A percentile compares a stretch with the other conserved stretches of the same genome.
Evolutionary conservation across 2,329 filamentous ascomycete species (phyloP).

Genomic region (Neopestalotiopsis sp.): DNA sequence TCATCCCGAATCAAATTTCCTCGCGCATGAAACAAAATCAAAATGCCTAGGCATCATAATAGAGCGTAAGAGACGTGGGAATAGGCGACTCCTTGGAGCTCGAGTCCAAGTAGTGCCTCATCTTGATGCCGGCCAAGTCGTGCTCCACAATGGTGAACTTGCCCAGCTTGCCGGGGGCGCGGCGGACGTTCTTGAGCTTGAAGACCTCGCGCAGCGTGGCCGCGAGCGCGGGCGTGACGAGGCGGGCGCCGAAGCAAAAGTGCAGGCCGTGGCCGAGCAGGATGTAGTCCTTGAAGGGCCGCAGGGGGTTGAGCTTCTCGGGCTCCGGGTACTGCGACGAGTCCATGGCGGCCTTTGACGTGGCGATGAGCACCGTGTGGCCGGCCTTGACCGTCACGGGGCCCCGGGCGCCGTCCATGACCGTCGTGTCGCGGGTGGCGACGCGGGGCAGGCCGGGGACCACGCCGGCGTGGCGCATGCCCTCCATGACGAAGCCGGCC

Average conservation of each 20-base stretch:
- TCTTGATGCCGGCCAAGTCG: slow-evolving; percentile 17
- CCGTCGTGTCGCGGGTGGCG: slow-evolving; percentile 45
- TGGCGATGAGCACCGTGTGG: slow-evolving; percentile 43
- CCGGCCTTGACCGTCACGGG: slow-evolving; percentile 48
- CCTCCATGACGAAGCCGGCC: slow-evolving; percentile 58
- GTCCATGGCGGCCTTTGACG: slow-evolving; percentile 56
- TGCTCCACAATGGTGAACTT: slow-evolving; percentile 49
- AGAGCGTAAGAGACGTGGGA: slow-evolving; percentile 16
- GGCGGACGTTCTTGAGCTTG: slow-evolving; percentile 61
- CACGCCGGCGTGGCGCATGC: slow-evolving; percentile 57
- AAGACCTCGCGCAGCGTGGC: slow-evolving; percentile 73
- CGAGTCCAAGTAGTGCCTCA: slow-evolving; percentile 18
- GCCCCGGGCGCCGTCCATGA: slow-evolving; percentile 52
- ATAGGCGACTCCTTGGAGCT: slow-evolving; percentile 20
- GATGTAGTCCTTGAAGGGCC: slow-evolving; percentile 68
- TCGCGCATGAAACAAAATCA: neutral
- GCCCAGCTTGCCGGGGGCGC: slow-evolving; percentile 68
- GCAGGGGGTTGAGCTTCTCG: slow-evolving; percentile 63
- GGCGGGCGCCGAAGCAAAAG: slow-evolving; percentile 64
- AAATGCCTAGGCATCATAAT: slow-evolving; percentile 14
- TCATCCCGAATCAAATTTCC: too few relatives aligned
- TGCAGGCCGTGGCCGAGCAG: slow-evolving; percentile 68
- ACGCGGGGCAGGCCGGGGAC: slow-evolving; percentile 57
- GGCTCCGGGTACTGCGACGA: slow-evolving; percentile 65
- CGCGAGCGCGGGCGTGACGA: slow-evolving; percentile 65